Base-by-base conservation (phyloP, 208 protist species). In the Balamuthia mandrillaris region DNA sequence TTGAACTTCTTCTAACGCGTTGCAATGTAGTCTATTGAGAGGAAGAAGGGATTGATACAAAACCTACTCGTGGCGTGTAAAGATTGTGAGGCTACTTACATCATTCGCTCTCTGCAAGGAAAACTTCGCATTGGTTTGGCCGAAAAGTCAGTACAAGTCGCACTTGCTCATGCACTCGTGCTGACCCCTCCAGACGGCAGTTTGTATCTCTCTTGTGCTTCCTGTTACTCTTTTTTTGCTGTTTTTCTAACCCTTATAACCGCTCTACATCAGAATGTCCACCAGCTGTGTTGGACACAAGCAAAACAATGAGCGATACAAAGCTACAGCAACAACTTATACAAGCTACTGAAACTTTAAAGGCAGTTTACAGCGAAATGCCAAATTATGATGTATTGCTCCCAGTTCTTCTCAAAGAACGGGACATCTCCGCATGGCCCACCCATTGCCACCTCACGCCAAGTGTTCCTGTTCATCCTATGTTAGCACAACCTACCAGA, bases 401-500 rank as follows among this genome's bases (percentile, higher is more conserved):
- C 12, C 68, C 86, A 24, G 42, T 61, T 9, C 24, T 93, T 3
- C n/a, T 90, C 3, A 60, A 81, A 37, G 56, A 65, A 2, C 37
- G 87, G 72, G 79, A 24, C 27, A 16, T 18, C 41, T 7, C 52
- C 10, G 0, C 0, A 31, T 66, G 56, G 52, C 37, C 75, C 51
- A 37, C 37, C 5, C 58, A 31, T n/a, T 93, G 88, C 52, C 61
- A 82, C 31, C 63, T 95, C 12, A 87, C 70, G 33, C 87, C 88
- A n/a, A 91, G 97, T 61, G 89, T 99, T 39, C 98, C 98, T 0
- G 95, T 99, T n/a, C 96, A 98, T 68, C 97, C 98, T 44, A 99
- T 99, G 97, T 93, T 99, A 18, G 98, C 98, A 1, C 96, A 99
- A 68, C 97, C 98, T 6, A 98, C 97, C 16, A 99, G 95, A 72